Base-by-base conservation (phyloP, 2,329 filamentous ascomycete species). In the Bipolaris bicolor region DNA sequence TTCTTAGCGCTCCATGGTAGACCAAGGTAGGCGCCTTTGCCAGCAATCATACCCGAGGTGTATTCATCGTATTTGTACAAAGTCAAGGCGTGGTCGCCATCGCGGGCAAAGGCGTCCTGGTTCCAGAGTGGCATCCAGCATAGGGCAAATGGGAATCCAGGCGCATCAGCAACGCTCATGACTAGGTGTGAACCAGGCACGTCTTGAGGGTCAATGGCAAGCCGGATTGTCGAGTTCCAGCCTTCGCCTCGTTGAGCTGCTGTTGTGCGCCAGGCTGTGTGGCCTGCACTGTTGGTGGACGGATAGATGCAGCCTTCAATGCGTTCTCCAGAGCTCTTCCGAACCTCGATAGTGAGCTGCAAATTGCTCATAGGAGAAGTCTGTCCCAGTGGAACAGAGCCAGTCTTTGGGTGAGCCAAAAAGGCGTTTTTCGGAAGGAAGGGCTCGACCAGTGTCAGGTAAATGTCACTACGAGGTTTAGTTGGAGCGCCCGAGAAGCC, bases 81-180 rank as follows among this genome's bases (percentile, higher is more conserved):
- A 1, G 96, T 81, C 47, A 97, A 79, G 2, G 87, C 87, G 73
- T 97, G 94, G 18, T 86, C 79, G 0, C 94, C 94, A 71, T 99
- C 94, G 46, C 88, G 85, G 49, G 96, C 86, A 70, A 99, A 99
- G 0, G 95, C 94, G 57, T 92, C 88, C 22, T 91, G 86, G 49
- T 94, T 90, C 95, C 96, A 99, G 2, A 99, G 82, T 0, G 95
- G 95, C 81, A 99, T 88, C 83, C 96, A 93, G 13, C 91, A 91
- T 41, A 98, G 83, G 2, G 95, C 94, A 74, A 98, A 97, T 0
- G 95, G 92, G 44, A 91, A 89, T 52, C 90, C 89, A 0, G 94
- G 92, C 49, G 90, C 86, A 77, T 98, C 92, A 7, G 92, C 89
- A 52, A 99, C 80, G 65, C 91, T 93, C 85, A 99, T 90, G 33